phyloP scores from a whole-genome alignment of 2,329 filamentous ascomycete genomes.

The Fusarium siculi region DNA sequence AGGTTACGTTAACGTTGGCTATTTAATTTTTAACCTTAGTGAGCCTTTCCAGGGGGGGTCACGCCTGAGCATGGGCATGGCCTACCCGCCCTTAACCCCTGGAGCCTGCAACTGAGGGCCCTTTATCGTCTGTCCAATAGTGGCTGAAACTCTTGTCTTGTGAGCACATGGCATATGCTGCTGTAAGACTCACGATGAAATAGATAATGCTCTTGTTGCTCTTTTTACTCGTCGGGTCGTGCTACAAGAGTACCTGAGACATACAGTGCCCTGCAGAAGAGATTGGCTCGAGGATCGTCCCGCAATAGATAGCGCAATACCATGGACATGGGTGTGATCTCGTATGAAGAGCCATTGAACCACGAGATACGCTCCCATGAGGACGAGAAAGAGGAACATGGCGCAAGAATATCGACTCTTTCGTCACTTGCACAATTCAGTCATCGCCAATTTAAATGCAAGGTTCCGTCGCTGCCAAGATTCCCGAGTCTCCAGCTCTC shows the following conservation, averaged over 20 bases:
- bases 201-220: not conserved
- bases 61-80: not conserved
- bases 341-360: not conserved
- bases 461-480: conserved; percentile 1
- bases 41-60: not conserved
- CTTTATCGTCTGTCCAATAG: not conserved
- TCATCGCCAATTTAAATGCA: not conserved
- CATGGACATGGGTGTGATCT: not conserved
- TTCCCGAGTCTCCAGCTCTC: not conserved
- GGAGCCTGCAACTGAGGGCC: not conserved
- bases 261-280: not conserved
- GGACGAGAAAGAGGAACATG: not conserved
- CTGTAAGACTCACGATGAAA: not conserved
- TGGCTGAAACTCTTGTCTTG: not conserved
- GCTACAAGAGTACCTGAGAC: conserved; percentile 10
- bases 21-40: conserved; percentile 17
- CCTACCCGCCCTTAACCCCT: conserved; percentile 3
- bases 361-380: not conserved
- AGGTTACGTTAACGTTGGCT: conserved; percentile 5
- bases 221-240: not conserved
- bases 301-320: conserved; percentile 1
- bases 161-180: not conserved
- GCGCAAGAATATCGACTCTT: not conserved
- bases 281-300: conserved; percentile 14
- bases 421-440: not conserved